phyloP scores from a whole-genome alignment of 805 yeast species.

The Huiozyma naganishii region DNA sequence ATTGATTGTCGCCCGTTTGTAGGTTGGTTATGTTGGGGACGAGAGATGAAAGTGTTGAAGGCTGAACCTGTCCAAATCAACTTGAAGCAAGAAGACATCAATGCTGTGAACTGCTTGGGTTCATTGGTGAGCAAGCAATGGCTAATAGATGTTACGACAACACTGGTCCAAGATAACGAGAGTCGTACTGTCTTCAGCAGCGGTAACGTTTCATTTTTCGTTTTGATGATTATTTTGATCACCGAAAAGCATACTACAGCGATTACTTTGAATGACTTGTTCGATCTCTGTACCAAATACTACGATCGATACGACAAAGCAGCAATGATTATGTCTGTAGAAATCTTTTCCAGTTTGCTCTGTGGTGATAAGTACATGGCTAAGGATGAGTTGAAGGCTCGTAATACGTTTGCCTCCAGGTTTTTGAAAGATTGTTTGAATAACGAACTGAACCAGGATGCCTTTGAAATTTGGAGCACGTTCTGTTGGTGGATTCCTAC shows the following conservation, averaged over 20 bases:
- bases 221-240: conserved; percentile 41
- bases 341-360: conserved; percentile 57
- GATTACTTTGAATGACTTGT: conserved; percentile 40
- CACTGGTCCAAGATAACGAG: conserved; percentile 60
- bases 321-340: conserved; percentile 68
- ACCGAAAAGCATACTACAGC: conserved; percentile 30
- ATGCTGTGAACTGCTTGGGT: conserved; percentile 36
- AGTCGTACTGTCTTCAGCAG: conserved; percentile 56
- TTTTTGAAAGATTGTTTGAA: conserved; percentile 39
- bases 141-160: conserved; percentile 40
- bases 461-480: conserved; percentile 62
- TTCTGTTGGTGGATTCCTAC: conserved; percentile 66
- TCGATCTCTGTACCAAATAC: conserved; percentile 37
- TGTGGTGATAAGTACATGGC: conserved; percentile 36
- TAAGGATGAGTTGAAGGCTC: conserved; percentile 22
- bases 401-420: conserved; percentile 38
- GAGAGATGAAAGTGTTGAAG: conserved; percentile 33
- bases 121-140: conserved; percentile 41
- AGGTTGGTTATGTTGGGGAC: conserved; percentile 79
- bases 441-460: conserved; percentile 63
- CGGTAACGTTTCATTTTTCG: conserved; percentile 48
- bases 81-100: conserved; percentile 34
- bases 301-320: conserved; percentile 67
- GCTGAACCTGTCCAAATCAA: conserved; percentile 23
- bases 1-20: conserved; percentile 45